Evolutionary conservation across 1,139 yeast species (phyloP), one percentile per base, ranked within the genome.

Genomic region (Suhomyces chickasaworum): DNA sequence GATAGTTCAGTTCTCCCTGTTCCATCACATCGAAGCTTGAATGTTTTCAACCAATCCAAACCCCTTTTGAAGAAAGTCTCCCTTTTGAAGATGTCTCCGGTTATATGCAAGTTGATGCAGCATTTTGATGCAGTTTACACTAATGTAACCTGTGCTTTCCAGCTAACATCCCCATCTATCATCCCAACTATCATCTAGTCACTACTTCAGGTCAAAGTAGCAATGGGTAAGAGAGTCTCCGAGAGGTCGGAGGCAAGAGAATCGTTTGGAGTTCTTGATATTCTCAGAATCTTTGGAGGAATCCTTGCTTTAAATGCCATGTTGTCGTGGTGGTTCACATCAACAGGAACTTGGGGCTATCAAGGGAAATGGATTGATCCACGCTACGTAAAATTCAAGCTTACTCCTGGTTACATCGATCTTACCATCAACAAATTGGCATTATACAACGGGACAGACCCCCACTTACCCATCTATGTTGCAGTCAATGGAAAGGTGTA

Each of bases 401-500:
- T 64, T 1, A 46, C 55, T 4, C 57, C 60, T 16, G 38, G 50
- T 6, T 58, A 65, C 37, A 41, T 63, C 15, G 61, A 64, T 30
- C 60, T 83, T 41, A 75, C 85, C 0, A 64, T 75, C 3, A 66
- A 64, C 0, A 79, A 84, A 53, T 66, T 88, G 27, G 56, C 81
- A 0, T 46, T 54, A 8, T 84, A 71, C 58, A 70, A 83, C 54
- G 95, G 95, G 0, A 47, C 72, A 0, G 71, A 80, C 51, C 56
- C 71, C 0, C 45, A 47, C 0, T 53, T 71, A n/a, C 90, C 90
- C 0, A 75, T 86, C 0, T 84, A 81, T 53, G 58, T 89, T 2
- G 89, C 83, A 0, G 64, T 89, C 3, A 73, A 84, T 55, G 91
- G 91, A 0, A 73, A 73, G 5, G 84, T 88, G 0, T 88, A 75